These are phyloP conservation scores for Lasiodiplodia sp. DNA, from an alignment of 2,329 filamentous ascomycete genomes.

Conservation along the genomic window DNA sequence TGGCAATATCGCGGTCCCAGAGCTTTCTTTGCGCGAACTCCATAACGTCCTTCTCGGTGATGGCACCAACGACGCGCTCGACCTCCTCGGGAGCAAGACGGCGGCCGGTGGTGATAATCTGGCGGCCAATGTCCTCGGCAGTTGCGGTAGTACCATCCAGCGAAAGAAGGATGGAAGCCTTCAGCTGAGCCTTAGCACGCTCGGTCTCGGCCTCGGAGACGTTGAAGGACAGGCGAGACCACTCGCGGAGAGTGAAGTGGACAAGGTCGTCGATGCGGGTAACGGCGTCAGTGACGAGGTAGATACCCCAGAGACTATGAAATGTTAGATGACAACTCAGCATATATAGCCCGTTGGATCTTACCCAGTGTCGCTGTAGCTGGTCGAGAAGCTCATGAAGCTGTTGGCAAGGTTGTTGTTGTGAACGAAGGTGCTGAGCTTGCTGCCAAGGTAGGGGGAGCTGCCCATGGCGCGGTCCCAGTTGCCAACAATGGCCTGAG, in stretches of 20 bases:
- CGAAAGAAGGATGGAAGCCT: constrained; percentile 95
- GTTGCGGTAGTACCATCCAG: constrained; percentile 97
- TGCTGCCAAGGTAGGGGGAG: constrained; percentile 96
- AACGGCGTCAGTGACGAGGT: constrained; percentile 90
- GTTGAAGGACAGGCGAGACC: constrained; percentile 90
- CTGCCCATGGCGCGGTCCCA: constrained; percentile 99
- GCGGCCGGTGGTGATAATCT: constrained; percentile 96
- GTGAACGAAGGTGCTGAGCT: constrained; percentile 93
- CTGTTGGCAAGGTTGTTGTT: constrained; percentile 96
- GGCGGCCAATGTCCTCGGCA: constrained; percentile 97
- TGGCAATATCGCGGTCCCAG: constrained; percentile 96
- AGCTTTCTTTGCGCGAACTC: constrained; percentile 92
- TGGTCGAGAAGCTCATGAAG: constrained; percentile 99
- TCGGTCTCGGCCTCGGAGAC: constrained; percentile 92
- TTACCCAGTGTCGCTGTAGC: constrained; percentile 99
- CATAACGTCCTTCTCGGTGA: constrained; percentile 97
- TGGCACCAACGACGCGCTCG: constrained; percentile 85
- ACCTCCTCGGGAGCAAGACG: constrained; percentile 92
- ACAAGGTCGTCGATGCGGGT: constrained; percentile 92
- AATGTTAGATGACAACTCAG: constrained; percentile 17
- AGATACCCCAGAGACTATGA: constrained; percentile 96
- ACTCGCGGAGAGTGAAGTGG: constrained; percentile 98
- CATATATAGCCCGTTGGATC: constrained; percentile 41
- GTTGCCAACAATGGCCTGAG: constrained; percentile 98
- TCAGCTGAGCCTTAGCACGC: constrained; percentile 98